These are phyloP conservation scores for Emmonsiellopsis sp. DNA, from an alignment of 2,329 filamentous ascomycete genomes.

Conservation along the genomic window DNA sequence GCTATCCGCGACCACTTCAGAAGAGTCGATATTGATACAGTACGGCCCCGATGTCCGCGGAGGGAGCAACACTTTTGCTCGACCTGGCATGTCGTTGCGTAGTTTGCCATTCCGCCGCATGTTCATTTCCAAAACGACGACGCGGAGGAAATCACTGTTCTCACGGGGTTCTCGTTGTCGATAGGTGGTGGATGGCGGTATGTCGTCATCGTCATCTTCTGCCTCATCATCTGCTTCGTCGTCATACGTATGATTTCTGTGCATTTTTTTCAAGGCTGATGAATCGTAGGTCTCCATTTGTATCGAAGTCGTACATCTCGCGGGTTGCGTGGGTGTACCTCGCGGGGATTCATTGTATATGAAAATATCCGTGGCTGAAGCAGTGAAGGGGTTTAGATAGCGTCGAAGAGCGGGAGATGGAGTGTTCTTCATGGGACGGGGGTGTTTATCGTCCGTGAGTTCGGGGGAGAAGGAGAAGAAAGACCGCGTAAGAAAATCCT, in stretches of 20 bases:
- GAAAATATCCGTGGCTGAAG: constrained; percentile 38
- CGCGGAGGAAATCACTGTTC: constrained; percentile 54
- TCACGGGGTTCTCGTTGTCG: constrained; percentile 55
- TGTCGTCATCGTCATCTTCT: neutral
- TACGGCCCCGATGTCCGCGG: constrained; percentile 32
- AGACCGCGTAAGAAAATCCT: constrained; percentile 53
- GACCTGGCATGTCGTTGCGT: constrained; percentile 44
- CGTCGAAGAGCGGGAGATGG: constrained; percentile 50
- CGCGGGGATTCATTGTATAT: constrained; percentile 34
- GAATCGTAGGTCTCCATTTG: constrained; percentile 53
- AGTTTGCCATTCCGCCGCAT: constrained; percentile 57
- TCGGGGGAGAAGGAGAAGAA: constrained; percentile 47
- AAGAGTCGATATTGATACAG: constrained; percentile 10
- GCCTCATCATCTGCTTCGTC: constrained; percentile 16
- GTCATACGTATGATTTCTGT: constrained; percentile 33
- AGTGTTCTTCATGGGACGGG: constrained; percentile 43
- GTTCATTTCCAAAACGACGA: constrained; percentile 60
- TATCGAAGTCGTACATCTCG: constrained; percentile 45
- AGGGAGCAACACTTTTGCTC: constrained; percentile 53
- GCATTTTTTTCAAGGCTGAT: constrained; percentile 16
- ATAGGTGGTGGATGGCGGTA: constrained; percentile 31
- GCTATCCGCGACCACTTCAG: constrained; percentile 5
- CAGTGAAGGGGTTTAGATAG: constrained; percentile 50
- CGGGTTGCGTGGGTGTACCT: constrained; percentile 19
- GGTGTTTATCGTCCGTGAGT: constrained; percentile 53